Evolutionary conservation across 306 rosid species (phyloP).

Genomic region (Medicago arabica): DNA sequence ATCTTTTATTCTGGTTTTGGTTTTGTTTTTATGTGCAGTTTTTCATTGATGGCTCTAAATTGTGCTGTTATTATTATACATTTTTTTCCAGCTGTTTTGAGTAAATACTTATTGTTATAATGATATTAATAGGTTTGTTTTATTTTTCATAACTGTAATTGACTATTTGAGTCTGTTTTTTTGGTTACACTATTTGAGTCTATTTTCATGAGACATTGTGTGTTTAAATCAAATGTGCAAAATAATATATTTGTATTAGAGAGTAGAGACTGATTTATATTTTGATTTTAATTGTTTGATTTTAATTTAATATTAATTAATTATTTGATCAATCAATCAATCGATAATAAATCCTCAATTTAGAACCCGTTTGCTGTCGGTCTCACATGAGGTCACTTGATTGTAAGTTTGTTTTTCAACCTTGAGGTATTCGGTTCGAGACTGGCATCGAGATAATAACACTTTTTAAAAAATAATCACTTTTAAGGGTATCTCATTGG

Average conservation of each 20-base stretch:
- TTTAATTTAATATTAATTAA: background rate
- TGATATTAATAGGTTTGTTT: background rate
- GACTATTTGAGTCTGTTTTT: slow-evolving; percentile 11
- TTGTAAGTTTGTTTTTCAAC: too few species aligned
- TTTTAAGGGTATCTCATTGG: too few species aligned
- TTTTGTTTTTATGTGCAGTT: slow-evolving; percentile 29
- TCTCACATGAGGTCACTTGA: too few species aligned
- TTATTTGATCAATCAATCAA: background rate
- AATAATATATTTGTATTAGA: background rate
- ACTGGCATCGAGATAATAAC: too few species aligned
- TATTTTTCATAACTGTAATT: background rate
- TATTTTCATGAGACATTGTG: slow-evolving; percentile 41
- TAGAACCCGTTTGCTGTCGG: background rate
- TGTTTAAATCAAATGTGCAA: slow-evolving; percentile 33
- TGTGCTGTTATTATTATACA: background rate
- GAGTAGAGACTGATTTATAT: slow-evolving; percentile 7
- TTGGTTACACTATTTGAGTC: slow-evolving; percentile 1
- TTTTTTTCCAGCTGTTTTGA: background rate
- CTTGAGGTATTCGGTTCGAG: too few species aligned
- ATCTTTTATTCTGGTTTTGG: slow-evolving; percentile 29
- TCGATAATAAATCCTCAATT: background rate
- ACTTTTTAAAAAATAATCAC: background rate
- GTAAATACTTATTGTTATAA: background rate
- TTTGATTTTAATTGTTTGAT: background rate
- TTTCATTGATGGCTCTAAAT: slow-evolving; percentile 15